Percentiles rank a stretch among this genome's conserved stretches.
Evolutionary conservation across 176 grass and related monocot genomes (phyloP).

Genomic region (Juncus effusus): DNA sequence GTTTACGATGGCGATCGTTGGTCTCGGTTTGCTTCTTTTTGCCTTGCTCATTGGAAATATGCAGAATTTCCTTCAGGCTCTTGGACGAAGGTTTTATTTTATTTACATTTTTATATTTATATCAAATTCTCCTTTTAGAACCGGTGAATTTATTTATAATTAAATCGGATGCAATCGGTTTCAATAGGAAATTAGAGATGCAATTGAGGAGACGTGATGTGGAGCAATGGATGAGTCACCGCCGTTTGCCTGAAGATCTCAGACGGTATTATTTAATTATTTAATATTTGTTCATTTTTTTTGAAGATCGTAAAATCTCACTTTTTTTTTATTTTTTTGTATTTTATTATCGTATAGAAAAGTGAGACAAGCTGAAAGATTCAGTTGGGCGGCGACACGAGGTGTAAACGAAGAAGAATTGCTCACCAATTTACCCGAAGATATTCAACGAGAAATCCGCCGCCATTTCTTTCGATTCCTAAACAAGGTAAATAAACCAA

Average conservation of each 20-base stretch:
- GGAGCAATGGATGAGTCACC: slow-evolving; percentile 97
- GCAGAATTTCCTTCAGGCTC: slow-evolving; percentile 99
- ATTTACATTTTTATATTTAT: slow-evolving; percentile 9
- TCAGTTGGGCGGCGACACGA: slow-evolving; percentile 92
- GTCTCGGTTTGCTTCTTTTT: slow-evolving; percentile 74
- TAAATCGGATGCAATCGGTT: slow-evolving; percentile 13
- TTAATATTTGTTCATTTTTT: slow-evolving; percentile 18
- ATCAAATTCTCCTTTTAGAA: neutral
- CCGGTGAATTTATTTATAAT: neutral
- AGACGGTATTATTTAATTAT: slow-evolving; percentile 52
- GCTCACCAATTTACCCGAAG: slow-evolving; percentile 86
- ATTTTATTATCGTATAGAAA: slow-evolving; percentile 45
- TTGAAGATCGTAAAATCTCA: neutral
- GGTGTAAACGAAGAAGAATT: slow-evolving; percentile 91
- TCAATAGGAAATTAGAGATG: slow-evolving; percentile 80
- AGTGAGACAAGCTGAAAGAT: slow-evolving; percentile 84
- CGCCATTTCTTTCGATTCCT: slow-evolving; percentile 90
- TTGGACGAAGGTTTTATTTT: slow-evolving; percentile 69
- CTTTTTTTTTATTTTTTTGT: neutral
- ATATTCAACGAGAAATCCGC: slow-evolving; percentile 92
- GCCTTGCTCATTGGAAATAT: slow-evolving; percentile 94
- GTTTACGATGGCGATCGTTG: slow-evolving; percentile 97
- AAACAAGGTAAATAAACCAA: slow-evolving; percentile 43
- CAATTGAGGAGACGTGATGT: slow-evolving; percentile 95
- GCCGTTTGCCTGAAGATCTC: slow-evolving; percentile 77